phyloP scores from a whole-genome alignment of 805 yeast genomes.

The Candida wancherniae region DNA sequence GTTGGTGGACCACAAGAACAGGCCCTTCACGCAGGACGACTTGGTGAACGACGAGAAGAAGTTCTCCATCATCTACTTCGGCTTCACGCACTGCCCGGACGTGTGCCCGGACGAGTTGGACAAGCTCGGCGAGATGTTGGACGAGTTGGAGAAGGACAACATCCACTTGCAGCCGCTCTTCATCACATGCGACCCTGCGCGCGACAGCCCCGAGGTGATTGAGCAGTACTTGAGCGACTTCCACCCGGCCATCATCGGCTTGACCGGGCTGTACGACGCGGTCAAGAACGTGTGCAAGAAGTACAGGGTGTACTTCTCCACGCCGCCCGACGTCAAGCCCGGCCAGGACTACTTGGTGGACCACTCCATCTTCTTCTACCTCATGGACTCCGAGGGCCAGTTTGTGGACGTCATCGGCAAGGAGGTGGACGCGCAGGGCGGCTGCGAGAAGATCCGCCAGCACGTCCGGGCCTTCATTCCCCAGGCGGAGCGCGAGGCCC shows the following conservation, averaged over 20 bases:
- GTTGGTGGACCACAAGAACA: constrained; percentile 65
- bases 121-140: constrained; percentile 72
- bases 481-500: constrained; percentile 59
- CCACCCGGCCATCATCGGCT: constrained; percentile 83
- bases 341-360: constrained; percentile 97
- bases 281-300: constrained; percentile 82
- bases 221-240: constrained; percentile 82
- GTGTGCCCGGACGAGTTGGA: constrained; percentile 98
- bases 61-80: constrained; percentile 87
- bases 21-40: constrained; percentile 71
- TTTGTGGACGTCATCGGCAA: constrained; percentile 93
- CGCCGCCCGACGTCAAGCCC: constrained; percentile 89
- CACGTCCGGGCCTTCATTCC: constrained; percentile 77
- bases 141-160: constrained; percentile 52
- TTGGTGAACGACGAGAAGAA: constrained; percentile 55
- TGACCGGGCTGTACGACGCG: constrained; percentile 86
- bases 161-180: constrained; percentile 78
- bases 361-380: constrained; percentile 93
- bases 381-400: constrained; percentile 98
- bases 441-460: constrained; percentile 68
- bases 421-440: constrained; percentile 75
- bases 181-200: constrained; percentile 94
- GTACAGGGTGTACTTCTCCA: constrained; percentile 93
- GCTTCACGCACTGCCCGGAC: constrained; percentile 97
- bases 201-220: constrained; percentile 84